These are phyloP conservation scores for Colletotrichum sp. DNA, from an alignment of 2,329 filamentous ascomycete species.

Conservation along the genomic window DNA sequence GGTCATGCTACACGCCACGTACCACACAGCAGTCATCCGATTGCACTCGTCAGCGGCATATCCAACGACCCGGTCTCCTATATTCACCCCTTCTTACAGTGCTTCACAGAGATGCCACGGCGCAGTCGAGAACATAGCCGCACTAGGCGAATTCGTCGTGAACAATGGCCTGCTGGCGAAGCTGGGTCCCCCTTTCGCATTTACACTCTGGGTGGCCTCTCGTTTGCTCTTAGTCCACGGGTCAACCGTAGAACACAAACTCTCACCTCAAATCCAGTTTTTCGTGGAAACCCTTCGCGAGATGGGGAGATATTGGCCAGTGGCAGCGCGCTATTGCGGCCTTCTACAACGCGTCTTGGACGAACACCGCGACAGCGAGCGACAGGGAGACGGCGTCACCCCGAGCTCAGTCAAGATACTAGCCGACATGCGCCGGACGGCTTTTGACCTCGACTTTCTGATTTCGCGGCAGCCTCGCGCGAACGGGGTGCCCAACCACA, in stretches of 20 bases:
- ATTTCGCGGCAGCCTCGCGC: slow-evolving; percentile 78
- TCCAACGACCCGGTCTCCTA: slow-evolving; percentile 84
- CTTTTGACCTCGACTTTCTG: slow-evolving; percentile 87
- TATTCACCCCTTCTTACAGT: slow-evolving; percentile 88
- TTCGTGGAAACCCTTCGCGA: slow-evolving; percentile 83
- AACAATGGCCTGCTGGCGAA: slow-evolving; percentile 77
- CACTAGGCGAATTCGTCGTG: slow-evolving; percentile 79
- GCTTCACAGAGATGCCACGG: slow-evolving; percentile 83
- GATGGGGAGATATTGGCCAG: slow-evolving; percentile 85
- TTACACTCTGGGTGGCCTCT: slow-evolving; percentile 90
- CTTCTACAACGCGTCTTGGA: slow-evolving; percentile 84
- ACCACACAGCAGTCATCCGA: slow-evolving; percentile 87
- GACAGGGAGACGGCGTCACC: slow-evolving; percentile 75
- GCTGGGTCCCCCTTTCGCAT: slow-evolving; percentile 89
- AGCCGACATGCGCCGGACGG: slow-evolving; percentile 89
- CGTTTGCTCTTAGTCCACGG: slow-evolving; percentile 88
- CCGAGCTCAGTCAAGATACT: slow-evolving; percentile 86
- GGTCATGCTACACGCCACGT: slow-evolving; percentile 91
- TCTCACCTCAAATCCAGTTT: slow-evolving; percentile 79
- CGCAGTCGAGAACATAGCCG: slow-evolving; percentile 83
- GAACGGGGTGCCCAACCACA: slow-evolving; percentile 37
- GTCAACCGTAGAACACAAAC: slow-evolving; percentile 84
- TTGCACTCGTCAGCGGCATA: slow-evolving; percentile 93
- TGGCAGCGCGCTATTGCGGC: slow-evolving; percentile 81
- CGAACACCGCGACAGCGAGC: slow-evolving; percentile 81